A percentile compares a stretch with the other conserved stretches of the same genome.
Conservation (phyloP, 1,284 basidiomycete species). For the Chalciporus sp. region DNA sequence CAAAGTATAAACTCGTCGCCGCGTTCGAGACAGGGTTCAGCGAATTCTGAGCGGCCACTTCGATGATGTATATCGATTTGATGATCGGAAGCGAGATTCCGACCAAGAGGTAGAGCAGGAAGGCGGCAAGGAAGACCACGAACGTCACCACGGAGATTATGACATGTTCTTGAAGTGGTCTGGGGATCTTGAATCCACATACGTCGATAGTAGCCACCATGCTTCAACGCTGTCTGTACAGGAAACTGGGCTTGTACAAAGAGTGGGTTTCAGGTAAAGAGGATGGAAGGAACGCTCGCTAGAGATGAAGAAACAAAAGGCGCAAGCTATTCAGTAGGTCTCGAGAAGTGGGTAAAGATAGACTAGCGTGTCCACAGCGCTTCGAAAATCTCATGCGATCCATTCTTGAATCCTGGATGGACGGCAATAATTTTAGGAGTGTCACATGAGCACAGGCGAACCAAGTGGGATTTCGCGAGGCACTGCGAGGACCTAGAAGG, state of each 20-base stretch:
- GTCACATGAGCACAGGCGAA: conserved; percentile 1
- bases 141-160: conserved; percentile 47
- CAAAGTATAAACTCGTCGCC: conserved; percentile 67
- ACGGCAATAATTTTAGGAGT: not conserved
- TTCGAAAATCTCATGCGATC: not conserved
- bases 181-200: conserved; percentile 22
- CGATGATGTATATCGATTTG: conserved; percentile 69
- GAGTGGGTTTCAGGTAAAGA: not conserved
- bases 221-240: not conserved
- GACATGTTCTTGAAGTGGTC: conserved; percentile 49
- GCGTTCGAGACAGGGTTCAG: conserved; percentile 46
- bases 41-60: conserved; percentile 45
- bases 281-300: not conserved
- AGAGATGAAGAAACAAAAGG: not conserved
- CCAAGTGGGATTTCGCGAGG: not conserved
- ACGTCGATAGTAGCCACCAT: conserved; percentile 22
- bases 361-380: not conserved
- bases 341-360: not conserved
- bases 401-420: not conserved
- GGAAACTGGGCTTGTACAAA: not conserved
- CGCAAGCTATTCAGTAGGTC: not conserved
- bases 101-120: conserved; percentile 72
- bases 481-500: too few species aligned
- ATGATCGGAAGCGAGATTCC: conserved; percentile 75
- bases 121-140: conserved; percentile 53